Percentiles rank a stretch among this genome's conserved stretches.
These are phyloP conservation scores for Xylariales sp. DNA, from an alignment of 2,329 filamentous ascomycete genomes.

Conservation along the genomic window DNA sequence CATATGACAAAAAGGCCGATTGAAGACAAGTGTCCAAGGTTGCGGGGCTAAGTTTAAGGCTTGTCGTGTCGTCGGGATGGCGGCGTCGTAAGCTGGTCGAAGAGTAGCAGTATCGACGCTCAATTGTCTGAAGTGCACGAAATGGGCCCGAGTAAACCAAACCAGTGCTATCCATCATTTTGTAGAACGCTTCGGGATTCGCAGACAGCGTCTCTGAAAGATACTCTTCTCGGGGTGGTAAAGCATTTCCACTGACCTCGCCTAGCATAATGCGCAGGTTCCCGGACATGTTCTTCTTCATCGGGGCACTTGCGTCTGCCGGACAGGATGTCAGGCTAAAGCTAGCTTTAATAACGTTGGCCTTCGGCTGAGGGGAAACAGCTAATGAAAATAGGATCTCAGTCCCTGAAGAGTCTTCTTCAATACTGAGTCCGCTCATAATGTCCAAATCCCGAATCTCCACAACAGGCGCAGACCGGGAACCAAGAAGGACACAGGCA, in stretches of 20 bases:
- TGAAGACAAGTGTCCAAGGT: conserved; percentile 38
- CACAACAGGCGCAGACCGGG: conserved; percentile 18
- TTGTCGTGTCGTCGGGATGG: conserved; percentile 33
- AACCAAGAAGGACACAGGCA: conserved; percentile 22
- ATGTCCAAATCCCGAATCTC: conserved; percentile 24
- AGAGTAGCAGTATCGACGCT: conserved; percentile 31
- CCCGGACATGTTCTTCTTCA: conserved; percentile 33
- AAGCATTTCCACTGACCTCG: conserved; percentile 14
- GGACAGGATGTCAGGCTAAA: conserved; percentile 31
- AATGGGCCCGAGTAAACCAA: conserved; percentile 37
- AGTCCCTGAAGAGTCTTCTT: conserved; percentile 26
- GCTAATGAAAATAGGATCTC: conserved; percentile 33
- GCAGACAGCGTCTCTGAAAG: conserved; percentile 29
- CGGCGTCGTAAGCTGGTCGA: conserved; percentile 24
- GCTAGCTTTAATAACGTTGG: conserved; percentile 22
- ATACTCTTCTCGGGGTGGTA: conserved; percentile 20
- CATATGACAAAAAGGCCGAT: conserved; percentile 35
- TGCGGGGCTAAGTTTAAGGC: conserved; percentile 32
- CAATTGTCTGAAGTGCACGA: conserved; percentile 26
- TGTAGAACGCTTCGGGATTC: conserved; percentile 31
- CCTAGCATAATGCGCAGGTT: conserved; percentile 29
- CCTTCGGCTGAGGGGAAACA: conserved; percentile 13
- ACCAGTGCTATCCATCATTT: conserved; percentile 34
- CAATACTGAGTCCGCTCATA: conserved; percentile 21
- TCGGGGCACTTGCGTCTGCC: conserved; percentile 24